Percentiles rank a stretch among this genome's conserved stretches.
Evolutionary conservation across 2,329 filamentous ascomycete species (phyloP).

Genomic region (Fusarium falciforme): DNA sequence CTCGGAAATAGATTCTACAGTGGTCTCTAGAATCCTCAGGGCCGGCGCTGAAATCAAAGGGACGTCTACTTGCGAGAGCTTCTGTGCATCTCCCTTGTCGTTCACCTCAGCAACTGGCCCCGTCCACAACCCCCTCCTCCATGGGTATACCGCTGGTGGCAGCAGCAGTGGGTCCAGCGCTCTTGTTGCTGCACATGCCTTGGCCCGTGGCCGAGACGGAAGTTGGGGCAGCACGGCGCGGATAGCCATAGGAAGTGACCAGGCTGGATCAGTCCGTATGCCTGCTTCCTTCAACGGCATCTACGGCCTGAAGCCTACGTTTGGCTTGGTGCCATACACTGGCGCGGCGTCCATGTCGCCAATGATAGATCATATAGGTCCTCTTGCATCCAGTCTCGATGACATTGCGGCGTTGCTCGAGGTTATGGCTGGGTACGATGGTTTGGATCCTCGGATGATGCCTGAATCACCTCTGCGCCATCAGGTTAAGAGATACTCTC

Average conservation of each 20-base stretch:
- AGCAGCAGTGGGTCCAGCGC: constrained; percentile 48
- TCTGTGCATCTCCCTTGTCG: constrained; percentile 45
- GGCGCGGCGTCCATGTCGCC: constrained; percentile 53
- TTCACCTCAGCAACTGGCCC: constrained; percentile 44
- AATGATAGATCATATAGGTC: constrained; percentile 59
- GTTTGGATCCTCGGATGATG: constrained; percentile 55
- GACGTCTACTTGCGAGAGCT: constrained; percentile 45
- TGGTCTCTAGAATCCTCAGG: constrained; percentile 40
- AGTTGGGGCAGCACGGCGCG: constrained; percentile 33
- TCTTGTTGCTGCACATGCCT: constrained; percentile 40
- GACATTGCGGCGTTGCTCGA: constrained; percentile 48
- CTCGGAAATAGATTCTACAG: constrained; percentile 32
- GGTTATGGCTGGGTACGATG: constrained; percentile 58
- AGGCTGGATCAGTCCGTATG: constrained; percentile 48
- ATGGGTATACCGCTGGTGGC: constrained; percentile 44
- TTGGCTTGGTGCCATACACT: constrained; percentile 58
- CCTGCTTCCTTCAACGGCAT: constrained; percentile 47
- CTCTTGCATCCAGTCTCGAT: constrained; percentile 53
- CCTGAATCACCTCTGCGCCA: constrained; percentile 52
- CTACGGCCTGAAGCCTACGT: constrained; percentile 54
- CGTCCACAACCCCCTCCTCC: constrained; percentile 43
- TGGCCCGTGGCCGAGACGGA: background rate
- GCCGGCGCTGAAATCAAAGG: constrained; percentile 43
- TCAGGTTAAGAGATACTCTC: constrained; percentile 50
- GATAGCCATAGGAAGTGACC: constrained; percentile 47